A percentile compares a stretch with the other conserved stretches of the same genome.
Conservation (phyloP, 2,329 filamentous ascomycete genomes). For the Leptographium flavum region DNA sequence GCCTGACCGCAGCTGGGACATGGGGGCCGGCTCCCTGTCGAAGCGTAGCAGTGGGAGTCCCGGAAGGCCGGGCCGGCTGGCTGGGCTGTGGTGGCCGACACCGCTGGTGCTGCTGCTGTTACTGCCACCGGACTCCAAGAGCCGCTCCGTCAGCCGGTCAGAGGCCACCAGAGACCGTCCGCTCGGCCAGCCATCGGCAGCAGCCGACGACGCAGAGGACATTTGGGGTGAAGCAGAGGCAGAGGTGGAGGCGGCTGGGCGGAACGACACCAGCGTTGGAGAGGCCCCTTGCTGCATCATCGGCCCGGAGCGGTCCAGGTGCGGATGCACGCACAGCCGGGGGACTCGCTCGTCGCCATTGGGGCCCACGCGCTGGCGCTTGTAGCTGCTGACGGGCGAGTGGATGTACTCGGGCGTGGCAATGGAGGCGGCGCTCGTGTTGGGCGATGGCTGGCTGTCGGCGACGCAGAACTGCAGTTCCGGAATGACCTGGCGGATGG, state of each 20-base stretch:
- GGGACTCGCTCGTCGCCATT: slow-evolving; percentile 28
- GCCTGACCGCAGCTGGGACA: slow-evolving; percentile 17
- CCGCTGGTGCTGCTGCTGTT: not conserved
- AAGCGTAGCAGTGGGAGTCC: slow-evolving; percentile 25
- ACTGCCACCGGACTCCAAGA: not conserved
- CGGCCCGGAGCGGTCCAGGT: not conserved
- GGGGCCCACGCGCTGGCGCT: slow-evolving; percentile 30
- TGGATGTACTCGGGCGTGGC: slow-evolving; percentile 29
- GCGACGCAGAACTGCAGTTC: slow-evolving; percentile 9
- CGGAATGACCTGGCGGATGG: slow-evolving; percentile 30
- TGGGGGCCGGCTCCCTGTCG: slow-evolving; percentile 18
- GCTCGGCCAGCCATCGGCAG: not conserved
- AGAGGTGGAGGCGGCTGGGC: not conserved
- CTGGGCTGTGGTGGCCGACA: not conserved
- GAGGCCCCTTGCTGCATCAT: not conserved
- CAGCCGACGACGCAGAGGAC: not conserved
- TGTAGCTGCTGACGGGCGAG: slow-evolving; percentile 29
- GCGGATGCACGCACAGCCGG: slow-evolving; percentile 22
- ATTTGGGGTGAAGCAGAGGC: not conserved
- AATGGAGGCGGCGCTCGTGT: slow-evolving; percentile 16
- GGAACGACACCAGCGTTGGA: not conserved
- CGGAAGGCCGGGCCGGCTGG: slow-evolving; percentile 16
- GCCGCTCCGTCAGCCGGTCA: not conserved
- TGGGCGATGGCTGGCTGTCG: slow-evolving; percentile 17
- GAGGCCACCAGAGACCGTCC: not conserved